These are phyloP conservation scores for Solanum lignicaule DNA, from an alignment of 257 asterid genomes.

Conservation along the genomic window DNA sequence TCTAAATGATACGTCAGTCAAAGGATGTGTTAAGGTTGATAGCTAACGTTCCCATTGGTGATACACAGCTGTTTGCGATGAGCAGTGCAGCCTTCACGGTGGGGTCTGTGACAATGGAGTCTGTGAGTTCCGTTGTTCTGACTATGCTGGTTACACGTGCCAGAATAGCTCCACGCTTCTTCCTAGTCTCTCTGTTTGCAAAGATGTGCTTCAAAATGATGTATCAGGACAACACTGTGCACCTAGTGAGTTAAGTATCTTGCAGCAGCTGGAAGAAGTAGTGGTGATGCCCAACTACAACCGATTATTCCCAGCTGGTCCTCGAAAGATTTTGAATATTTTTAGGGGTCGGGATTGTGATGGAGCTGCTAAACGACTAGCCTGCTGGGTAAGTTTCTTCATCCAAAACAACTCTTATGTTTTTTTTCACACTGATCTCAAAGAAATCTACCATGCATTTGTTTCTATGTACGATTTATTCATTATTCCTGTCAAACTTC, in stretches of 20 bases:
- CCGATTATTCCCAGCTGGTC: slow-evolving; percentile 88
- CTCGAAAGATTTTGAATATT: slow-evolving; percentile 74
- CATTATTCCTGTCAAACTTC: not conserved
- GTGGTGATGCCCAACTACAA: slow-evolving; percentile 99
- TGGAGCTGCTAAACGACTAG: slow-evolving; percentile 91
- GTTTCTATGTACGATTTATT: not conserved
- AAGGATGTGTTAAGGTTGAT: not conserved
- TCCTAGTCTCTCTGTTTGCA: slow-evolving; percentile 79
- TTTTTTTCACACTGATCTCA: not conserved
- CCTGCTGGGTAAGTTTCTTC: slow-evolving; percentile 86
- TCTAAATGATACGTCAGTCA: not conserved
- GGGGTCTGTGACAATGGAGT: slow-evolving; percentile 96
- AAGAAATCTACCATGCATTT: not conserved
- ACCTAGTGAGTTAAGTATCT: slow-evolving; percentile 75
- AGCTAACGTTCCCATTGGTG: slow-evolving; percentile 4
- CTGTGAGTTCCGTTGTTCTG: slow-evolving; percentile 98
- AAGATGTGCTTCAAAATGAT: slow-evolving; percentile 64
- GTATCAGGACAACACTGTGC: slow-evolving; percentile 85
- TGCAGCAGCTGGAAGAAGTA: slow-evolving; percentile 95
- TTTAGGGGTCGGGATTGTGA: slow-evolving; percentile 90
- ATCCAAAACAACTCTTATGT: not conserved
- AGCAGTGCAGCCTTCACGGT: slow-evolving; percentile 98
- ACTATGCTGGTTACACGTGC: slow-evolving; percentile 97
- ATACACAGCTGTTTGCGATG: slow-evolving; percentile 77
- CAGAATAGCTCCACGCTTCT: slow-evolving; percentile 91